Percentiles rank a stretch among this genome's conserved stretches.
Conservation (phyloP, 129 eudicot genomes). For the Calendula officinalis region DNA sequence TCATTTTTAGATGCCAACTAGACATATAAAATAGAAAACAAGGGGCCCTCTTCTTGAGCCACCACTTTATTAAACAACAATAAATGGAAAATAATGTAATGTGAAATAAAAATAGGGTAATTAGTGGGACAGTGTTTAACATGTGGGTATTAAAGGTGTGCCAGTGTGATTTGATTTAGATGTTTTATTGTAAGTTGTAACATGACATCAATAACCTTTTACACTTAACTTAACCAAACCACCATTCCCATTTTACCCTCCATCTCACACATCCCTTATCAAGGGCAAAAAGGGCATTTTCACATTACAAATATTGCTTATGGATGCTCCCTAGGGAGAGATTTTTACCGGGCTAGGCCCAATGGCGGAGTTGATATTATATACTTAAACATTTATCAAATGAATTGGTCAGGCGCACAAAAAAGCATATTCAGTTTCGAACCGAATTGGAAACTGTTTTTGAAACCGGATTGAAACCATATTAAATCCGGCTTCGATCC, state of each 20-base stretch:
- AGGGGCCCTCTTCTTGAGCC: slow-evolving; percentile 20
- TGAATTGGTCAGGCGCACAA: too few relatives aligned
- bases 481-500: too few relatives aligned
- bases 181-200: slow-evolving; percentile 18
- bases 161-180: slow-evolving; percentile 22
- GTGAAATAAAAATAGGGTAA: slow-evolving; percentile 21
- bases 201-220: neutral
- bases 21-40: slow-evolving; percentile 9
- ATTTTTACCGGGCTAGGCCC: too few relatives aligned
- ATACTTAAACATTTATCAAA: too few relatives aligned
- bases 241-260: slow-evolving; percentile 7
- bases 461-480: too few relatives aligned
- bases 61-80: slow-evolving; percentile 7
- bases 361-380: too few relatives aligned
- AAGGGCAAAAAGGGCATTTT: neutral
- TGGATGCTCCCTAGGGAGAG: too few relatives aligned
- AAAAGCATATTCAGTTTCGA: too few relatives aligned
- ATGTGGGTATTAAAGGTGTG: slow-evolving; percentile 20
- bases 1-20: slow-evolving; percentile 8
- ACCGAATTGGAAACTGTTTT: too few relatives aligned
- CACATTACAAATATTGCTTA: neutral
- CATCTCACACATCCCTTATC: neutral
- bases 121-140: slow-evolving; percentile 31
- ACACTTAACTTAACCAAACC: neutral
- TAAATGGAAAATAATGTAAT: neutral